Evolutionary conservation across 768 basidiomycete genomes (phyloP), one percentile per base, ranked within the genome.

Genomic region (Kwoniella sp.): DNA sequence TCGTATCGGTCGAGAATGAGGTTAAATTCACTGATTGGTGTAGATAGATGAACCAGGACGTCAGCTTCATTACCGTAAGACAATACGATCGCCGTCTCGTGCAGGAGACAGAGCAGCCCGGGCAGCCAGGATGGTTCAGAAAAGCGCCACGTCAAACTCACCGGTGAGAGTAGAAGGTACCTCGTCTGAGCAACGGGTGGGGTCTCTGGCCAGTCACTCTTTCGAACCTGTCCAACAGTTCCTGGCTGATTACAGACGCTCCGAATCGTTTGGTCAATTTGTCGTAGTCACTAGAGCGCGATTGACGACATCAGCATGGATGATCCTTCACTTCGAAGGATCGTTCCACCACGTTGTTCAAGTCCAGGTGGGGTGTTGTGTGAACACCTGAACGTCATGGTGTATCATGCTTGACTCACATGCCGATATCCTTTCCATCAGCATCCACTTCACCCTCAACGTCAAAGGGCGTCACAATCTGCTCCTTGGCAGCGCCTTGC

Each of bases 131-230:
- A 13, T n/a, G 48, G 28, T 28, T 47, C n/a, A 28, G 11, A 13
- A 58, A 9, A 9, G 12, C 12, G n/a, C n/a, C n/a, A n/a, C n/a
- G n/a, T n/a, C n/a, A n/a, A 26, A 74, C 87, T 69, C 70, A 92
- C 94, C 95, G 88, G 82, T 99, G 96, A 20, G 94, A 97, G 82
- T 97, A 99, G 84, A 98, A 99, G 86, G 90, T 91, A 17, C 92
- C 93, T 62, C 95, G 85, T 38, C 95, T 85, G 55, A 99, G 83
- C 58, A 98, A 85, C 15, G 91, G 83, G 82, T 99, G 95, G 11
- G 96, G 93, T 65, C 85, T 87, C 61, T 87, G 85, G 3, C 95
- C 95, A 9, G 96, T 98, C 58, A 98, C 81, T 53, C 85, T 86
- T 83, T 98, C 93, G 73, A 99, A 99, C 29, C 96, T 86, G 66